A percentile compares a stretch with the other conserved stretches of the same genome.
Evolutionary conservation across 2,329 filamentous ascomycete genomes (phyloP).

Genomic region (Raffaelea albimanens): DNA sequence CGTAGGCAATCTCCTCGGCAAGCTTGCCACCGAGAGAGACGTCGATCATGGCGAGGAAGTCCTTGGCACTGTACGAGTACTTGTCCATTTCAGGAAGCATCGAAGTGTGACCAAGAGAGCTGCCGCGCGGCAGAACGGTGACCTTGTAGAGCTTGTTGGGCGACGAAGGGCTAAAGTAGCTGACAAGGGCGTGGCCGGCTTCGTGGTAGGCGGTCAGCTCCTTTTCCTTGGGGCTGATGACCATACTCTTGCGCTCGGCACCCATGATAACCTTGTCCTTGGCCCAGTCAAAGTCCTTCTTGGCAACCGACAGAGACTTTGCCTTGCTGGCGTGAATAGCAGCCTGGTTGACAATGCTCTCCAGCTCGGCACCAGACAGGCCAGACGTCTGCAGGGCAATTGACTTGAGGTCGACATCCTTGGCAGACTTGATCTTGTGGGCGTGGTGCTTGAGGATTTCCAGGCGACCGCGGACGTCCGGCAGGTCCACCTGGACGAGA

Average conservation of each 20-base stretch:
- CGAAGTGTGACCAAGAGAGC: conserved; percentile 76
- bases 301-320: conserved; percentile 64
- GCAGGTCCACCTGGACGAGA: conserved; percentile 78
- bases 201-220: conserved; percentile 95
- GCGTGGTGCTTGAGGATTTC: conserved; percentile 91
- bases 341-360: conserved; percentile 94
- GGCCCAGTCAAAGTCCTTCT: conserved; percentile 87
- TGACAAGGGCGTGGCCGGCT: conserved; percentile 87
- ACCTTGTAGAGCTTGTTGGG: conserved; percentile 86
- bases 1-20: conserved; percentile 79
- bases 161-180: conserved; percentile 65
- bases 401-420: conserved; percentile 72
- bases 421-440: conserved; percentile 73
- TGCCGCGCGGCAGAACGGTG: conserved; percentile 87
- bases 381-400: conserved; percentile 84
- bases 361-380: conserved; percentile 89
- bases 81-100: conserved; percentile 87
- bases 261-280: conserved; percentile 99
- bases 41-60: conserved; percentile 64
- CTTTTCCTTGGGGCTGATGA: conserved; percentile 92
- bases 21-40: conserved; percentile 70
- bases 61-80: conserved; percentile 76
- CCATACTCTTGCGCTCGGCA: conserved; percentile 78
- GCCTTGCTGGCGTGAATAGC: conserved; percentile 89
- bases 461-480: conserved; percentile 86